phyloP scores from a whole-genome alignment of 2,329 filamentous ascomycete species.

The Fusarium gaditjirri region DNA sequence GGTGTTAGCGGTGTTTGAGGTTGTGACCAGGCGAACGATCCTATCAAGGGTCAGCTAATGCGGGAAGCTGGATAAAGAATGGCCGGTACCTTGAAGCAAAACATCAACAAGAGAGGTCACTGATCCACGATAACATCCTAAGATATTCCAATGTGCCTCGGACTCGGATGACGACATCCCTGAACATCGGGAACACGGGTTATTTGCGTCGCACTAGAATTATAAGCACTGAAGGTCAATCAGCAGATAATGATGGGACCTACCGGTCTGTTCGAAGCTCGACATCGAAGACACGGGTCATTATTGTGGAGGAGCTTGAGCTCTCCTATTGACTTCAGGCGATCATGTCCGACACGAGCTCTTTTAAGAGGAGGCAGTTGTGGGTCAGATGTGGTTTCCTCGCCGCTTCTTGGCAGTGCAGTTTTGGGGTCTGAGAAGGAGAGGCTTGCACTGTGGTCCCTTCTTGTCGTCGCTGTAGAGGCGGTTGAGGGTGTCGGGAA shows the following conservation, averaged over 20 bases:
- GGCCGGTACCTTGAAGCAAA: constrained; percentile 60
- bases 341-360: constrained; percentile 62
- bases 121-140: constrained; percentile 64
- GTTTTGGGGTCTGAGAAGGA: constrained; percentile 54
- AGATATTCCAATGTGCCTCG: constrained; percentile 58
- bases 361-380: constrained; percentile 66
- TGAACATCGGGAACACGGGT: constrained; percentile 60
- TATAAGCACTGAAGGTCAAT: constrained; percentile 19
- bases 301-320: constrained; percentile 60
- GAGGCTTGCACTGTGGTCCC: constrained; percentile 47
- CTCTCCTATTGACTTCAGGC: constrained; percentile 67
- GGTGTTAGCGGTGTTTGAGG: constrained; percentile 62
- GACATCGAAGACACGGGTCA: constrained; percentile 64
- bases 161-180: constrained; percentile 51
- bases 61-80: not conserved
- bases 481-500: constrained; percentile 46
- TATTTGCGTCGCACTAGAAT: constrained; percentile 61
- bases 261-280: constrained; percentile 59
- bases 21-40: constrained; percentile 59
- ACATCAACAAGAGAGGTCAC: constrained; percentile 59
- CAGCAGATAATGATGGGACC: constrained; percentile 23
- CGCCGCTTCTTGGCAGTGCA: constrained; percentile 50
- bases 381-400: constrained; percentile 61
- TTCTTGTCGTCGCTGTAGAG: constrained; percentile 43
- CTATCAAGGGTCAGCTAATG: constrained; percentile 46